phyloP scores from a whole-genome alignment of 2,329 filamentous ascomycete species.

The Penicillium oxalicum region DNA sequence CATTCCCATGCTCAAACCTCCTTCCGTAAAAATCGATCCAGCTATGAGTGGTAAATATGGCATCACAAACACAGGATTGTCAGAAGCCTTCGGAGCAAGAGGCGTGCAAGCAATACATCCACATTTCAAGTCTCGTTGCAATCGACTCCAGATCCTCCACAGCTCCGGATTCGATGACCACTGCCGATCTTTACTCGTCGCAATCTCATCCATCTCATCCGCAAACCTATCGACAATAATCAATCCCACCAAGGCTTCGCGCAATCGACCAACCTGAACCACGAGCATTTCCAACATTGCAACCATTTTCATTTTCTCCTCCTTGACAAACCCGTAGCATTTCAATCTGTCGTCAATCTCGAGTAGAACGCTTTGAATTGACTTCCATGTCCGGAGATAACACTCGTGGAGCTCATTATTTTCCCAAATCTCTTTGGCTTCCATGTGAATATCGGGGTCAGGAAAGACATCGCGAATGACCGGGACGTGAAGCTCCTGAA shows the following conservation, averaged over 20 bases:
- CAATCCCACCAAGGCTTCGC: not conserved
- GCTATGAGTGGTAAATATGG: not conserved
- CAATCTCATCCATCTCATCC: slow-evolving; percentile 1
- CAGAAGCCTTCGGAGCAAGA: not conserved
- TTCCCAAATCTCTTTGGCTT: slow-evolving; percentile 1
- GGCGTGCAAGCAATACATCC: not conserved
- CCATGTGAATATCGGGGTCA: not conserved
- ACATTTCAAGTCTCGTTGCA: not conserved
- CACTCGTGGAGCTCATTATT: not conserved
- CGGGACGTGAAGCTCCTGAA: not conserved
- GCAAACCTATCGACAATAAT: not conserved
- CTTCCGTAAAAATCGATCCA: too few relatives aligned
- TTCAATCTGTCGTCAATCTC: not conserved
- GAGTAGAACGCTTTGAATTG: not conserved
- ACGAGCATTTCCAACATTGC: slow-evolving; percentile 1
- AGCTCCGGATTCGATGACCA: not conserved
- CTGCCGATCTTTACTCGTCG: not conserved
- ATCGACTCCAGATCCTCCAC: not conserved
- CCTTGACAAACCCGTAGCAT: not conserved
- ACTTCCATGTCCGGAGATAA: not conserved
- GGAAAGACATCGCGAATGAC: not conserved
- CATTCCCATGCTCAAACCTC: too few relatives aligned
- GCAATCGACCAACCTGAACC: not conserved
- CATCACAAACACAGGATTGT: not conserved
- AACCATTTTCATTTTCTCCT: not conserved